Percentiles rank a stretch among this genome's conserved stretches.
phyloP scores from a whole-genome alignment of 148 eudicot species.

The Amaranthus palmeri region DNA sequence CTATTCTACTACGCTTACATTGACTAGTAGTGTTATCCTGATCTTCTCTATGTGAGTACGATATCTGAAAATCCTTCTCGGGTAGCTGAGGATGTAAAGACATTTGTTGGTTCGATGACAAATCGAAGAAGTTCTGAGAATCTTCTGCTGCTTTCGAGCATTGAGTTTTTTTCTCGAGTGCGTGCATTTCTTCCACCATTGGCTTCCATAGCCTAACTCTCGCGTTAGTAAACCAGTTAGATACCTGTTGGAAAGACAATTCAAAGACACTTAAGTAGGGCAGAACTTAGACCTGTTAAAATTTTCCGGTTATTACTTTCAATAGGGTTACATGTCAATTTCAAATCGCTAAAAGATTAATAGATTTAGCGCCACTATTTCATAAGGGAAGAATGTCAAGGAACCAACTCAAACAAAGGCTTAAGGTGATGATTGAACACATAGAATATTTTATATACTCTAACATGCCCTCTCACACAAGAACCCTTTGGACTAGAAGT shows the following conservation, averaged over 20 bases:
- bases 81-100: constrained; percentile 24
- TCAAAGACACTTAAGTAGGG: not conserved
- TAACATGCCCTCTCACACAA: too few relatives aligned
- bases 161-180: constrained; percentile 33
- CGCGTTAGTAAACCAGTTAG: constrained; percentile 54
- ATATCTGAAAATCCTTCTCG: constrained; percentile 22
- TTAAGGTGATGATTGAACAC: too few relatives aligned
- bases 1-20: constrained; percentile 29
- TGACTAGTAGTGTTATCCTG: constrained; percentile 14
- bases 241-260: constrained; percentile 25
- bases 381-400: too few relatives aligned
- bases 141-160: constrained; percentile 26
- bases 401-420: too few relatives aligned
- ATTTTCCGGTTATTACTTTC: too few relatives aligned
- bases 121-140: constrained; percentile 10
- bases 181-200: constrained; percentile 50
- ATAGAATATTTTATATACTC: too few relatives aligned
- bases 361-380: too few relatives aligned
- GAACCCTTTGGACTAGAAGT: too few relatives aligned
- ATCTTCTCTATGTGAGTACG: constrained; percentile 21
- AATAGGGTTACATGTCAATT: not conserved
- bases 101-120: constrained; percentile 20
- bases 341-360: too few relatives aligned
- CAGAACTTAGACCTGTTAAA: not conserved
- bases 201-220: constrained; percentile 50